Conservation (phyloP, 2,329 filamentous ascomycete genomes). For the Catunica adiposa region DNA sequence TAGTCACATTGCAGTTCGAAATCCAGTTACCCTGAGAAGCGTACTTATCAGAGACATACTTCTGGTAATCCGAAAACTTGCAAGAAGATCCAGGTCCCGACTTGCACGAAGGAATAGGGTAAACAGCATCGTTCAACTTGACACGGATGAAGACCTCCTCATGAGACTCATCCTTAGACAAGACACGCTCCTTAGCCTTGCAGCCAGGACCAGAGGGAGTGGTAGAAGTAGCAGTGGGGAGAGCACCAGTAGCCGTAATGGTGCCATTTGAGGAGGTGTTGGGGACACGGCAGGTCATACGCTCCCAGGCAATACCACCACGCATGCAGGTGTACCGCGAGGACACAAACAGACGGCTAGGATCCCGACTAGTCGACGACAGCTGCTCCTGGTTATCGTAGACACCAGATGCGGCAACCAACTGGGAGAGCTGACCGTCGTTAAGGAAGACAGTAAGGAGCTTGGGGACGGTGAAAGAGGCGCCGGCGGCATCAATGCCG, state of each 20-base stretch:
- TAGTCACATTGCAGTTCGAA: slow-evolving; percentile 30
- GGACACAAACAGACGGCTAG: slow-evolving; percentile 35
- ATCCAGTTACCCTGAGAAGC: slow-evolving; percentile 33
- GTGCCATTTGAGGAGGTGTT: slow-evolving; percentile 1
- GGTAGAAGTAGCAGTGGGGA: slow-evolving; percentile 13
- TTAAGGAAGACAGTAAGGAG: slow-evolving; percentile 47
- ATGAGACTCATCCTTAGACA: slow-evolving; percentile 8
- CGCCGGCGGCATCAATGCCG: slow-evolving; percentile 30
- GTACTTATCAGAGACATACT: slow-evolving; percentile 30
- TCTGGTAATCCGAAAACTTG: slow-evolving; percentile 28
- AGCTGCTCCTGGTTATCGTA: slow-evolving; percentile 40
- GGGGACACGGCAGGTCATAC: slow-evolving; percentile 32
- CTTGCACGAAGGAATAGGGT: slow-evolving; percentile 38
- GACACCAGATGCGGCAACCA: slow-evolving; percentile 41
- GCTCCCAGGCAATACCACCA: slow-evolving; percentile 48
- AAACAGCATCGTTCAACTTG: slow-evolving; percentile 45
- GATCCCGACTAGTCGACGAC: slow-evolving; percentile 29
- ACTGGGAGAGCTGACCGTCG: slow-evolving; percentile 48
- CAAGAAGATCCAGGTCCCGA: slow-evolving; percentile 40
- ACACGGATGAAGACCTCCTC: slow-evolving; percentile 37
- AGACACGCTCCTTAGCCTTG: slow-evolving; percentile 9
- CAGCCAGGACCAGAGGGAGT: slow-evolving; percentile 11
- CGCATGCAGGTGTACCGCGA: slow-evolving; percentile 45
- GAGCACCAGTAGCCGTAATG: slow-evolving; percentile 1
- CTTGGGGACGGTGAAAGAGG: slow-evolving; percentile 33